Evolutionary conservation across 2,329 filamentous ascomycete genomes (phyloP), one percentile per base, ranked within the genome.

Genomic region (Juglanconis juglandina): DNA sequence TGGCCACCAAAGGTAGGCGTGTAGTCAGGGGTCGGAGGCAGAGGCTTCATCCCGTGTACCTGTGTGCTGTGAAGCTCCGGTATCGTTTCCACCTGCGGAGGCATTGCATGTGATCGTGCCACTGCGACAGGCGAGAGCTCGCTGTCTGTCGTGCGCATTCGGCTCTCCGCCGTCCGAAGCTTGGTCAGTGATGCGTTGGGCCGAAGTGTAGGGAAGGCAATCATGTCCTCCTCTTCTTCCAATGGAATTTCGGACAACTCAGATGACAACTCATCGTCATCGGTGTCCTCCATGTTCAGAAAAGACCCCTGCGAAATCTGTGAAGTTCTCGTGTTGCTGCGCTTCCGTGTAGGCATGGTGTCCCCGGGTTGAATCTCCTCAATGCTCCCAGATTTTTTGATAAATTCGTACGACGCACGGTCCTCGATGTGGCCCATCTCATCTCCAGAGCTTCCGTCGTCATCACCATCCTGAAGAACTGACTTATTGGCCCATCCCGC

Each of bases 241-340:
- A 77, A 67, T 2, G 76, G 70, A n/a, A 85, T 82, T 1, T 75
- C 72, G 1, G 85, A 88, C 48, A 88, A 66, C 64, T 88, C 86
- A 0, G 86, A 88, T 2, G 86, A 89, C 7, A 88, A 74, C 61
- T 88, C 85, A 35, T 80, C 85, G 47, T 80, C 80, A 48, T 79
- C 77, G 4, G 37, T 42, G 56, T 80, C 83, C 13, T 71, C 71
- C 13, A 75, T 76, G 24, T 81, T 75, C 33, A 82, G 66, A 61
- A 82, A 82, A 0, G 79, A 81, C 33, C 76, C 72, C 8, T 60
- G 52, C 9, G 58, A 63, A n/a, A 61, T 53, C 17, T 53, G 56
- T 17, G 55, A 57, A n/a, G 17, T n/a, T 32, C 30, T 10, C 10
- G 57, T 55, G 33, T 50, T 34, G 11, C 52, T 46, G 33, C 32